Conservation (phyloP, 257 asterid genomes). For the Lantana camara region DNA sequence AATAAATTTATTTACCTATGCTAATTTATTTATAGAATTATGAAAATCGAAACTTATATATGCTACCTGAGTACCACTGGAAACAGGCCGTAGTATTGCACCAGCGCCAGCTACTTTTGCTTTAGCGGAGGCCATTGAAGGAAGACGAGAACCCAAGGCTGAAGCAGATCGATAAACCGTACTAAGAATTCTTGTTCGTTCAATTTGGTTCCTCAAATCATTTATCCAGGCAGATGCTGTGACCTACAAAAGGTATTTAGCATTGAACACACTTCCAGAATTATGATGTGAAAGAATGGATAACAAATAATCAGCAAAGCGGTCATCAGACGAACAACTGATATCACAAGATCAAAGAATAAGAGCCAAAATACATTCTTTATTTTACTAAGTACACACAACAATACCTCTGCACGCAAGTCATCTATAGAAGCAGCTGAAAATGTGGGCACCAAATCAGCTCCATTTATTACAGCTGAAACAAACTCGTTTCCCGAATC, state of each 20-base stretch:
- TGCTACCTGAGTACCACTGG: constrained; percentile 86
- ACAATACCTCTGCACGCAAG: constrained; percentile 89
- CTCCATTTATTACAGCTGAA: constrained; percentile 87
- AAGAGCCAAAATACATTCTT: not conserved
- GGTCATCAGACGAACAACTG: not conserved
- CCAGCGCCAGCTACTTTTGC: constrained; percentile 99
- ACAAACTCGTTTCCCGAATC: constrained; percentile 84
- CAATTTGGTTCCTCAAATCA: constrained; percentile 89
- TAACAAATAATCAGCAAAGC: not conserved
- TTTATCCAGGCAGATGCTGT: constrained; percentile 99
- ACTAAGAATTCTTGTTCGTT: constrained; percentile 88
- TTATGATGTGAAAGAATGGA: not conserved
- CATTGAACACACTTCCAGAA: not conserved
- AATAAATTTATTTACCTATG: too few relatives aligned
- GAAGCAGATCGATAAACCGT: constrained; percentile 97
- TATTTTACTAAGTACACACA: constrained; percentile 7
- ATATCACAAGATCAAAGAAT: not conserved
- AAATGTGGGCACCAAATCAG: constrained; percentile 95
- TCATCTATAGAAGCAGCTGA: constrained; percentile 97
- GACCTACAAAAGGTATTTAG: constrained; percentile 52
- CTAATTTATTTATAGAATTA: too few relatives aligned
- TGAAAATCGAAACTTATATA: not conserved
- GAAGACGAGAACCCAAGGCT: constrained; percentile 97
- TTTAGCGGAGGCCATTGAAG: constrained; percentile 89
- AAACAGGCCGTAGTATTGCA: constrained; percentile 91